Evolutionary conservation across 768 basidiomycete species (phyloP).

Genomic region (Termitomyces sp.): DNA sequence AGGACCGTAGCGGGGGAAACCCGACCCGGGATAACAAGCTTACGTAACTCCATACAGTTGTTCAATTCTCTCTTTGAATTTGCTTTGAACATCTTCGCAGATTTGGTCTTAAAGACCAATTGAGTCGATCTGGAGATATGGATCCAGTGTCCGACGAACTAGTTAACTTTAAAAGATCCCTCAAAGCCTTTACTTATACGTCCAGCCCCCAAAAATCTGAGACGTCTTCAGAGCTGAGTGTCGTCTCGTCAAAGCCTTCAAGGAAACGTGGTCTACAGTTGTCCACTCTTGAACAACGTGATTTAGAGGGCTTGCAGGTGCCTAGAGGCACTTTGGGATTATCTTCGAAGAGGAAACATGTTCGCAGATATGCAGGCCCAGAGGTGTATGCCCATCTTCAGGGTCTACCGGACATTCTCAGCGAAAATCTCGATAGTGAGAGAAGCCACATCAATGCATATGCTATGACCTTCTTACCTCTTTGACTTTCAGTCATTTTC

Average conservation of each 20-base stretch:
- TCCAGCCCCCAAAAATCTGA: neutral
- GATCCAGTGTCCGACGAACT: neutral
- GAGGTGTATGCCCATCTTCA: slow-evolving; percentile 48
- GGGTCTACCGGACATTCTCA: slow-evolving; percentile 46
- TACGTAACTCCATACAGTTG: too few relatives aligned
- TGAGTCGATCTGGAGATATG: neutral
- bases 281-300: neutral
- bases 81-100: too few relatives aligned
- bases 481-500: slow-evolving; percentile 58
- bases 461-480: neutral
- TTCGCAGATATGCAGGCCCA: slow-evolving; percentile 41
- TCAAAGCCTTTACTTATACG: neutral
- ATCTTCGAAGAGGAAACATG: slow-evolving; percentile 21
- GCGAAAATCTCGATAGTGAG: slow-evolving; percentile 50
- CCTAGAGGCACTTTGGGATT: neutral
- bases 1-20: too few relatives aligned
- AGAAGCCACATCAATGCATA: slow-evolving; percentile 6
- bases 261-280: neutral
- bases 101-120: too few relatives aligned
- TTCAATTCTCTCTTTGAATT: too few relatives aligned
- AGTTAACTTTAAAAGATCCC: neutral
- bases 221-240: neutral
- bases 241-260: neutral
- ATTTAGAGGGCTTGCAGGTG: neutral
- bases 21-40: too few relatives aligned